Evolutionary conservation across 1,139 yeast genomes (phyloP), one percentile per base, ranked within the genome.

Genomic region (Citeromyces siamensis): DNA sequence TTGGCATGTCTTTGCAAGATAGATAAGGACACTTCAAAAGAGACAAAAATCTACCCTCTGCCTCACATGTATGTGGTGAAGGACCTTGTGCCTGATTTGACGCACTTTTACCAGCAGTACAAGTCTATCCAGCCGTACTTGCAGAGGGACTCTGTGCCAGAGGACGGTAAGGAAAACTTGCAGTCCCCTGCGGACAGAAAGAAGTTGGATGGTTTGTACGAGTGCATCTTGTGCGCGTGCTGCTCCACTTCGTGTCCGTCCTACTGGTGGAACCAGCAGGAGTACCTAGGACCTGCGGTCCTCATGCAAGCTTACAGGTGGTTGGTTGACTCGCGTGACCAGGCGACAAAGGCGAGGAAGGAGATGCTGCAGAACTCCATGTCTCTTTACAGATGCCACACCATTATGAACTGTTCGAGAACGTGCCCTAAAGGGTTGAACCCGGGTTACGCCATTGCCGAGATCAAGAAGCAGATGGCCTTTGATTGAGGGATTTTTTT

Each of bases 231-330:
- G 56, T 90, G 98, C 69, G 98, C 98, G 19, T 90, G 98, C 66
- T 90, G 98, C 65, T 88, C 97, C 29, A 93, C 99, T 37, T 77
- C 98, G 23, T 90, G 99, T 69, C 98, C 99, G 38, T 86, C 97
- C 6, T 93, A 93, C 73, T 93, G 99, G 98, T 93, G 99, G 99
- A 93, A 93, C 67, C 95, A 86, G 66, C 95, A 88, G 64, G 94
- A 93, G 68, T 93, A 93, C 66, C 70, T 93, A 53, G 98, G 98
- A 41, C 97, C 98, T 26, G 97, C 97, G 20, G 97, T 90, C 41
- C 74, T 90, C 61, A 84, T 90, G 96, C 98, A 90, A 69, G 96
- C 97, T 41, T 90, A 79, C 73, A 79, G 98, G 70, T 90, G 98
- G 98, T 78, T 90, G 71, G 76, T 86, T 46, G 99, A 90, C 62